phyloP scores from a whole-genome alignment of 805 yeast species.

The Candida palmyrensis region DNA sequence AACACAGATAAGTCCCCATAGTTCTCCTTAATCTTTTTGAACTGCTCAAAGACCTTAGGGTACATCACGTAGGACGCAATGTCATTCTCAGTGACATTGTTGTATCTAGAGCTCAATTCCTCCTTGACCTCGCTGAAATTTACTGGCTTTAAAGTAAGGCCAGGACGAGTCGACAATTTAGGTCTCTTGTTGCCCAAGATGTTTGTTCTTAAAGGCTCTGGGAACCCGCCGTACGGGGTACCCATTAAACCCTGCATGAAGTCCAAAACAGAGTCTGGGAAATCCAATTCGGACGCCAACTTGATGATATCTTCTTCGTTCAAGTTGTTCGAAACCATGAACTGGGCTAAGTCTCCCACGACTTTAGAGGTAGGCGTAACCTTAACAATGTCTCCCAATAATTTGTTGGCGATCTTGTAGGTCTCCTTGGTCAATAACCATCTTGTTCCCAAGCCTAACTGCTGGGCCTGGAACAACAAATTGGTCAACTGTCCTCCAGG shows the following conservation, averaged over 20 bases:
- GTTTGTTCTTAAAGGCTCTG: constrained; percentile 95
- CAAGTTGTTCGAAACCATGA: constrained; percentile 95
- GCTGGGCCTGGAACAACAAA: constrained; percentile 97
- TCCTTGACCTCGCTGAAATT: constrained; percentile 67
- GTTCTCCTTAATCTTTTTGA: constrained; percentile 63
- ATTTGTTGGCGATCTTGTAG: constrained; percentile 82
- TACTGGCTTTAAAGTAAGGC: constrained; percentile 81
- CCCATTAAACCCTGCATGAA: constrained; percentile 99
- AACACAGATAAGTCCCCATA: constrained; percentile 92
- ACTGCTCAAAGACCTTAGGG: constrained; percentile 94
- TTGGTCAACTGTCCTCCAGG: constrained; percentile 99
- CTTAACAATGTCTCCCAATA: constrained; percentile 95
- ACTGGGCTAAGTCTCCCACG: constrained; percentile 99
- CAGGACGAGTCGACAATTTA: constrained; percentile 87
- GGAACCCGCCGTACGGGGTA: constrained; percentile 99
- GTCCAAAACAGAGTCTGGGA: constrained; percentile 98
- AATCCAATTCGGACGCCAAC: constrained; percentile 86
- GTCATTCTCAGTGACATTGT: constrained; percentile 70
- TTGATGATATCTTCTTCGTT: constrained; percentile 78
- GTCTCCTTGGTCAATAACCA: constrained; percentile 97
- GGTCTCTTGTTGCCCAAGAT: constrained; percentile 88
- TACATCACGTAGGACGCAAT: constrained; percentile 96
- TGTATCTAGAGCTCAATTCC: constrained; percentile 70
- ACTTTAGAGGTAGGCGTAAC: constrained; percentile 99
- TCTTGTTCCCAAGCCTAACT: constrained; percentile 93